Percentiles rank a stretch among this genome's conserved stretches.
Conservation (phyloP, 2,329 filamentous ascomycete species). For the Dothistroma pini region DNA sequence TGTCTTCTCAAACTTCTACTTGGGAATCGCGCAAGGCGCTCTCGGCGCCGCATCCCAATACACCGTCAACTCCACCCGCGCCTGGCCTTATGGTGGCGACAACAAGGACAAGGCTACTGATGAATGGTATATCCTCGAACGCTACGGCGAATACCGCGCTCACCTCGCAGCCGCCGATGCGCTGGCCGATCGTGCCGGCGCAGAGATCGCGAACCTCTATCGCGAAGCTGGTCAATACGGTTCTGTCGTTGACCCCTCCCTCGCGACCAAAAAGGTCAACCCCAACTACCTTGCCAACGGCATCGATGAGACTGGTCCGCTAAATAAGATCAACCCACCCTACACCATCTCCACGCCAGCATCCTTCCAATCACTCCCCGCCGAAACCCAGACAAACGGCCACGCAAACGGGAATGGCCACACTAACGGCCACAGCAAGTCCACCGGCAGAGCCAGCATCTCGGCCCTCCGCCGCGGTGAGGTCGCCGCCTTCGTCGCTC, state of each 20-base stretch:
- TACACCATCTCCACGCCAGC: conserved; percentile 22
- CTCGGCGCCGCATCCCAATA: conserved; percentile 55
- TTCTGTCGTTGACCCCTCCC: conserved; percentile 16
- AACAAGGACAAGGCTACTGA: conserved; percentile 58
- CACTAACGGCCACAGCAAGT: conserved; percentile 13
- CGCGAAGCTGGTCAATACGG: conserved; percentile 30
- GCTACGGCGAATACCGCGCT: conserved; percentile 62
- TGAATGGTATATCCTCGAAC: conserved; percentile 63
- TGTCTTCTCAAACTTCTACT: conserved; percentile 64
- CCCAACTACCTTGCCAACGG: conserved; percentile 19
- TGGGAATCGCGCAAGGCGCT: conserved; percentile 60
- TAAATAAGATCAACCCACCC: conserved; percentile 16
- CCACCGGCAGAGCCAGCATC: conserved; percentile 39
- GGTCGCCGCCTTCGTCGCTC: conserved; percentile 60
- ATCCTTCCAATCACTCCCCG: conserved; percentile 17
- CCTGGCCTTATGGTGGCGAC: conserved; percentile 63
- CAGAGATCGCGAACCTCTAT: conserved; percentile 49
- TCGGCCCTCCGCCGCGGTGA: conserved; percentile 55
- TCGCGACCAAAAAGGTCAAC: conserved; percentile 18
- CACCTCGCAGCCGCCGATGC: conserved; percentile 59
- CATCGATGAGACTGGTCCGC: conserved; percentile 24
- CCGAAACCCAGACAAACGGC: conserved; percentile 5
- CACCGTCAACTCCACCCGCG: conserved; percentile 54
- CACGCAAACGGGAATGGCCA: conserved; percentile 22
- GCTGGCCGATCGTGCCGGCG: conserved; percentile 55